Conservation (phyloP, 2,329 filamentous ascomycete species). For the Alternaria ethzedia region DNA sequence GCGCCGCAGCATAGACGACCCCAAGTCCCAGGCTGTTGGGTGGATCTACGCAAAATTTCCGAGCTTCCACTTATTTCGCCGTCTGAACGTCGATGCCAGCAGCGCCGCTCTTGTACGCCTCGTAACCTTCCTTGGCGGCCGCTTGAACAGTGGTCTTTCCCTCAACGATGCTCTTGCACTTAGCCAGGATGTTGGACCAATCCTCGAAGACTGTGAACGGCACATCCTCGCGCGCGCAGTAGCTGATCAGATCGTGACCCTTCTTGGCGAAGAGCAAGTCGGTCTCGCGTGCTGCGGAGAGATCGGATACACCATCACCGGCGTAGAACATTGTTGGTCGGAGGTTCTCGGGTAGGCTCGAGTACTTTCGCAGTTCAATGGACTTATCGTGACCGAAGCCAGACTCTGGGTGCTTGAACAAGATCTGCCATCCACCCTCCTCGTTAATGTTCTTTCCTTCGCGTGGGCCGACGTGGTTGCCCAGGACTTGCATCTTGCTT, state of each 20-base stretch:
- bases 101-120: conserved; percentile 55
- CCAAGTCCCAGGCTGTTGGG: neutral
- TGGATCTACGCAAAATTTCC: neutral
- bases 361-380: conserved; percentile 86
- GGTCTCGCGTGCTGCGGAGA: conserved; percentile 82
- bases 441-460: conserved; percentile 81
- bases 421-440: conserved; percentile 84
- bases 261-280: conserved; percentile 94
- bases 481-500: conserved; percentile 84
- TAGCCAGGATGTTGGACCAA: conserved; percentile 79
- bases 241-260: conserved; percentile 85
- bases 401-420: conserved; percentile 81
- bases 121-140: conserved; percentile 64
- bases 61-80: conserved; percentile 20
- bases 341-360: conserved; percentile 68
- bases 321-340: conserved; percentile 91
- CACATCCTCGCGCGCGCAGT: conserved; percentile 82
- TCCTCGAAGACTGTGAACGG: conserved; percentile 88
- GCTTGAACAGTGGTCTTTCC: conserved; percentile 74
- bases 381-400: conserved; percentile 98
- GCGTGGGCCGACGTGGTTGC: conserved; percentile 76
- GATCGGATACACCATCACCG: conserved; percentile 55
- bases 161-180: conserved; percentile 75
- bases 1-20: neutral
- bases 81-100: conserved; percentile 42